Evolutionary conservation across 2,329 filamentous ascomycete species (phyloP).

Genomic region (Metarhizium brunneum): DNA sequence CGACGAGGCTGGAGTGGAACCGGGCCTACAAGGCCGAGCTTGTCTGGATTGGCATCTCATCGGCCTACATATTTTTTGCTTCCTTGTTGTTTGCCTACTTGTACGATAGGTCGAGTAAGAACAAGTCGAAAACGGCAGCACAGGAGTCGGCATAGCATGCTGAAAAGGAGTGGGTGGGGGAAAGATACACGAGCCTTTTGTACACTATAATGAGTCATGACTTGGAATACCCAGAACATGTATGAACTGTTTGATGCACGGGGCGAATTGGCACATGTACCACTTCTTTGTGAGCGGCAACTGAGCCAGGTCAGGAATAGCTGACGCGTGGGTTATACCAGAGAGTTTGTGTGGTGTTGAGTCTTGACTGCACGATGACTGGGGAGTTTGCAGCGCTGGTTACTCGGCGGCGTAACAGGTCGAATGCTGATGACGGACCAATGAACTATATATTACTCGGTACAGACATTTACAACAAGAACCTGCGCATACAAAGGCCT

Average conservation of each 20-base stretch:
- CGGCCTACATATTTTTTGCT: slow-evolving; percentile 4
- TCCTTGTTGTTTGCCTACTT: slow-evolving; percentile 3
- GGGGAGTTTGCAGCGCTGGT: too few relatives aligned
- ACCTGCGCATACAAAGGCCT: too few relatives aligned
- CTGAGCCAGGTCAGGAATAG: too few relatives aligned
- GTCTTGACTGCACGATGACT: too few relatives aligned
- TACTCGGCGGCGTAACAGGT: too few relatives aligned
- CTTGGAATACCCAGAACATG: not conserved
- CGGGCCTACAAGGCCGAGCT: slow-evolving; percentile 11
- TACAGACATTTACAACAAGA: too few relatives aligned
- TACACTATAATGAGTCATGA: not conserved
- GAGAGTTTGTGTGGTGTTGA: too few relatives aligned
- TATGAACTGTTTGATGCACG: not conserved
- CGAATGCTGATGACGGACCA: too few relatives aligned
- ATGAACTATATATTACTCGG: too few relatives aligned
- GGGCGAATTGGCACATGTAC: not conserved
- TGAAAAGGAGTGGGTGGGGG: not conserved
- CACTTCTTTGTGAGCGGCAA: too few relatives aligned
- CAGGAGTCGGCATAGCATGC: not conserved
- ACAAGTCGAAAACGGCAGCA: not conserved
- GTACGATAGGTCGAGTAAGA: slow-evolving; percentile 1
- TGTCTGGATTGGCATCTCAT: slow-evolving; percentile 10
- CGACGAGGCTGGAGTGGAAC: slow-evolving; percentile 9
- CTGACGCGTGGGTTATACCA: too few relatives aligned
- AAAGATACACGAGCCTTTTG: not conserved